These are phyloP conservation scores for Mrakia frigida DNA, from an alignment of 768 basidiomycete species.

Conservation along the genomic window DNA sequence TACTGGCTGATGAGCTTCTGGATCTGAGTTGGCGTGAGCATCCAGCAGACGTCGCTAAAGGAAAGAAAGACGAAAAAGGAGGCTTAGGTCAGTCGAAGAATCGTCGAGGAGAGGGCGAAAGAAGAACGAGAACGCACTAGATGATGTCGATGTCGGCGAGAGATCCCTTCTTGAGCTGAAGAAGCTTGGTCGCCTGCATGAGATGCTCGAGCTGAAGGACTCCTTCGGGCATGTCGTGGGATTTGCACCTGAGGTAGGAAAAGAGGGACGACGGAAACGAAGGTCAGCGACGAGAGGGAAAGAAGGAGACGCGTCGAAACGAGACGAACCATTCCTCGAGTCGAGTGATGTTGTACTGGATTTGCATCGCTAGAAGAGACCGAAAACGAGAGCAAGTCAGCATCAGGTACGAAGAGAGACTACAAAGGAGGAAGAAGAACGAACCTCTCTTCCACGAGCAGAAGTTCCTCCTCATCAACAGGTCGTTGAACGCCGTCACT, in stretches of 20 bases:
- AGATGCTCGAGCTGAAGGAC: constrained; percentile 94
- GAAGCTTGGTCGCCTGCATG: constrained; percentile 97
- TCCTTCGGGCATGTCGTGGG: constrained; percentile 98
- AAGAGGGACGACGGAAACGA: constrained; percentile 38
- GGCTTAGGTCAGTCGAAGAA: not conserved
- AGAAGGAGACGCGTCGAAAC: not conserved
- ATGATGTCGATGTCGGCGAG: constrained; percentile 96
- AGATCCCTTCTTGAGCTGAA: constrained; percentile 96
- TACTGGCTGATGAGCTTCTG: constrained; percentile 99
- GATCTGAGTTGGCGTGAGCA: constrained; percentile 97
- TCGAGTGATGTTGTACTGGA: constrained; percentile 93
- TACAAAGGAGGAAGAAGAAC: constrained; percentile 35
- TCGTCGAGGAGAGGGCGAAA: not conserved
- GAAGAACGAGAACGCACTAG: constrained; percentile 48
- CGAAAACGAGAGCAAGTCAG: not conserved
- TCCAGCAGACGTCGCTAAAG: constrained; percentile 77
- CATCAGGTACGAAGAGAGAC: not conserved
- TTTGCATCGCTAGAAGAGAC: constrained; percentile 84
- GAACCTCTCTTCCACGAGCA: constrained; percentile 98
- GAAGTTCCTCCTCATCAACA: constrained; percentile 97
- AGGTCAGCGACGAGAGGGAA: constrained; percentile 28
- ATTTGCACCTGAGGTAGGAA: constrained; percentile 99
- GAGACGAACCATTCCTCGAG: constrained; percentile 33
- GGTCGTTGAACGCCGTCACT: constrained; percentile 94
- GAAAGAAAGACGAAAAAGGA: not conserved